Base-by-base conservation (phyloP, 441 rosid species). In the Eruca vesicaria region DNA sequence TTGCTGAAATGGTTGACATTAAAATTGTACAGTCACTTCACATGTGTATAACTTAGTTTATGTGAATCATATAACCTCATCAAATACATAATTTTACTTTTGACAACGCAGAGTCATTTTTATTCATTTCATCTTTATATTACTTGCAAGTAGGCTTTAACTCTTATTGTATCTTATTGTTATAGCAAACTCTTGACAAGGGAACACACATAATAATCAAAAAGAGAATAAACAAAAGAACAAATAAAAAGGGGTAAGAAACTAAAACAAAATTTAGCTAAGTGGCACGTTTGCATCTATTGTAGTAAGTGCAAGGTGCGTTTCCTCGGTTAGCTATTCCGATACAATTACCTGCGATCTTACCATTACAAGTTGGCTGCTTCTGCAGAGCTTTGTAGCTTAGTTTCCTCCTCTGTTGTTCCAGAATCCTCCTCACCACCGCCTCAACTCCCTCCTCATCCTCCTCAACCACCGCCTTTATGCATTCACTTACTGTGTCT, bases 341-440 rank as follows among this genome's bases (percentile, higher is more conserved):
- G 0, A 72, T 15, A 14, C 76, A 72, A 15, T 63, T 21, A 63
- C 63, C 69, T 10, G n/a, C 31, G 53, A 52, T 52, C 5, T 38
- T 63, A 32, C 5, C 6, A 33, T 72, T 28, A 63, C 69, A 72
- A 63, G 19, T 0, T 8, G 14, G 53, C 15, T 23, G 55, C 38
- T 3, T 63, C 69, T 63, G 76, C 6, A 72, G 7, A 52, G 50
- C 3, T 52, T 0, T 9, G 38, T 63, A 53, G 55, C 56, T 6
- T 72, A 72, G 28, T 15, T 16, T 5, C 59, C 11, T 52, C 38
- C 5, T 10, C 23, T 53, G 69, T 35, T 63, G 76, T 35, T 53
- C 69, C 19, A 63, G 55, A 35, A 72, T 63, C 55, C 76, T 50
- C 29, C 69, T 8, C 63, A 72, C 69, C 69, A 35, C 69, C 41